Base-by-base conservation (phyloP, 495 filamentous ascomycete genomes). In the Sporormia fimetaria region DNA sequence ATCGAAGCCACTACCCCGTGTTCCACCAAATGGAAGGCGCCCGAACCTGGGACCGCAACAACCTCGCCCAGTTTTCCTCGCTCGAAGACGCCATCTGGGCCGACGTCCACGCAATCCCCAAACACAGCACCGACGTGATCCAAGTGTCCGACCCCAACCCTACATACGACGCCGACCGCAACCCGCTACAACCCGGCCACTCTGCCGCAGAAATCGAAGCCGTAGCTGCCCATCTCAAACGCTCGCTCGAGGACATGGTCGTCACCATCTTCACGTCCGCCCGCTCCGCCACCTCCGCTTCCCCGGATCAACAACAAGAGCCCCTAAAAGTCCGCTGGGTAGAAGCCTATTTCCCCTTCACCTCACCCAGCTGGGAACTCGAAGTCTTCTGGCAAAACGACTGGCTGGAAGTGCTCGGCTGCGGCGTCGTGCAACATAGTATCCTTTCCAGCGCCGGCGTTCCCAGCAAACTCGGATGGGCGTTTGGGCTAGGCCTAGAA, bases 1-100 rank as follows among this genome's bases (percentile, higher is more conserved):
- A 98, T 59, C 77, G 83, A 37, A 83, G 75, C 51, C 90, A 98
- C 61, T 95, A 94, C 67, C 90, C 90, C 3, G 73, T 94, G 41
- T 98, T 98, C 62, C 92, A 98, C 63, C 90, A 98, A 65, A 95
- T 96, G 86, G 90, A 98, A 57, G 92, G 86, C 10, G 87, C 88
- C 6, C 69, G 78, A 48, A 77, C 86, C 42, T 98, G 90, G 90
- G 83, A 92, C 60, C 75, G 86, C 8, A 57, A 37, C 15, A 67
- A 66, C 42, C 65, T 74, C 5, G 64, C 73, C 5, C 63, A 65
- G 33, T 71, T 68, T 14, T 67, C 84, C 42, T 26, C 24, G 2
- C 36, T 59, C 10, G 41, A 42, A 12, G 21, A 54, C 25, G 18
- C 14, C 18, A 62, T 87, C 3, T 32, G 63, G 66, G 37, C 71